Percentiles rank a stretch among this genome's conserved stretches.
These are phyloP conservation scores for Aspergillus tubingensis DNA, from an alignment of 2,329 filamentous ascomycete species.

Conservation along the genomic window DNA sequence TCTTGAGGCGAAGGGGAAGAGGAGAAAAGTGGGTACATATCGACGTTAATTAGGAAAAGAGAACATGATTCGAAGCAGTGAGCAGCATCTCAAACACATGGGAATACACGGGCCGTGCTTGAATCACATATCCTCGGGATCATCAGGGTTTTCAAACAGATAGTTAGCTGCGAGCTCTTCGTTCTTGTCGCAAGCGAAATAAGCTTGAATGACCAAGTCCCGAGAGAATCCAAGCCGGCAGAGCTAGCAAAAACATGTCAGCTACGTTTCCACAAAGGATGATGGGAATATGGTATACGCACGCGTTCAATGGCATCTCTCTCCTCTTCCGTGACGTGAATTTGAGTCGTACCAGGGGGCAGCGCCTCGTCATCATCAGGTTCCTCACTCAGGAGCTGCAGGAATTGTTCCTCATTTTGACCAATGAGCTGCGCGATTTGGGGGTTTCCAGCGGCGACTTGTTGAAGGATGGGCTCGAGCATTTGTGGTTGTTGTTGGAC, in stretches of 20 bases:
- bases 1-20: conserved; percentile 1
- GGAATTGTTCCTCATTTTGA: conserved; percentile 88
- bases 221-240: conserved; percentile 91
- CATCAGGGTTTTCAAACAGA: conserved; percentile 93
- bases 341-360: conserved; percentile 84
- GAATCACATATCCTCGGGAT: conserved; percentile 55
- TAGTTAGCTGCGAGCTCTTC: conserved; percentile 98
- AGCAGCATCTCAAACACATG: conserved; percentile 10
- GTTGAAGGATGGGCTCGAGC: conserved; percentile 96
- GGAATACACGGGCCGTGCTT: not conserved
- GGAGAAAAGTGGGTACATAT: conserved; percentile 14
- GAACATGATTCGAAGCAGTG: conserved; percentile 13
- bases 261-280: conserved; percentile 8
- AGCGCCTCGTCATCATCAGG: conserved; percentile 65
- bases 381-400: conserved; percentile 86
- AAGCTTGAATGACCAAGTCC: conserved; percentile 93
- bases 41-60: conserved; percentile 20
- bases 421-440: conserved; percentile 91
- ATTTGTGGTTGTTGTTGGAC: conserved; percentile 98
- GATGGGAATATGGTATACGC: conserved; percentile 41
- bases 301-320: conserved; percentile 95
- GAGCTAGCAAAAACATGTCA: conserved; percentile 57
- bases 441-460: conserved; percentile 92
- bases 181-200: conserved; percentile 99
- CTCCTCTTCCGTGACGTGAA: conserved; percentile 93